phyloP scores from a whole-genome alignment of 192 early-diverging fungal genomes.

The Dimargaris cristalligena region DNA sequence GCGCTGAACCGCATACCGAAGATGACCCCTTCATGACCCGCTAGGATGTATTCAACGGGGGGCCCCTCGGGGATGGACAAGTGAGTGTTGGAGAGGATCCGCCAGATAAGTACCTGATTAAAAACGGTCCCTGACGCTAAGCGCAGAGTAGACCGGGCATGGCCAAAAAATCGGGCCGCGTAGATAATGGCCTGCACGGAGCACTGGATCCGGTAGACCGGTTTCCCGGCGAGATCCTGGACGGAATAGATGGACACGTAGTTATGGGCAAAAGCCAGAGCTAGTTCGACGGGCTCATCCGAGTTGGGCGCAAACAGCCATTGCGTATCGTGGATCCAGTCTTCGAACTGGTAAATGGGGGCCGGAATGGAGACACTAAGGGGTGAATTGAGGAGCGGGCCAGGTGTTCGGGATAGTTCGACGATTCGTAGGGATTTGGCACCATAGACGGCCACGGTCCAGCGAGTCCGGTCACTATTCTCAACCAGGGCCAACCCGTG shows the following conservation, averaged over 20 bases:
- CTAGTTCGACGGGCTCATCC: constrained; percentile 24
- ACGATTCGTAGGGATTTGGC: constrained; percentile 27
- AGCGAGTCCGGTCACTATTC: not conserved
- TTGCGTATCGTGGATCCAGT: constrained; percentile 67
- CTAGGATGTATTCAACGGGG: constrained; percentile 2
- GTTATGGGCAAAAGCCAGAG: constrained; percentile 60
- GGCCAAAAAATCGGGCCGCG: constrained; percentile 52
- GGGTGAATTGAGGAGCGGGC: not conserved
- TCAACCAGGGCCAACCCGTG: constrained; percentile 22
- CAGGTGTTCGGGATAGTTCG: constrained; percentile 7
- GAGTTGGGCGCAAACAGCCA: constrained; percentile 32
- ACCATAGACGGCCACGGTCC: constrained; percentile 25
- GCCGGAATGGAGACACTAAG: constrained; percentile 15
- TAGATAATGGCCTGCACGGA: constrained; percentile 55
- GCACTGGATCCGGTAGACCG: constrained; percentile 33
- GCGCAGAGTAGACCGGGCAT: constrained; percentile 23
- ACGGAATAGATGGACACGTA: constrained; percentile 40
- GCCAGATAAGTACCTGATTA: constrained; percentile 63
- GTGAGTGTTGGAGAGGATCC: constrained; percentile 28
- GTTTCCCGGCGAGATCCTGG: not conserved
- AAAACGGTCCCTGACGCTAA: constrained; percentile 72
- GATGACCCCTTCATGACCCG: constrained; percentile 42
- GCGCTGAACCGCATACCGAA: constrained; percentile 54
- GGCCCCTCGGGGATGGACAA: not conserved
- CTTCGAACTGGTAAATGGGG: constrained; percentile 28